phyloP scores from a whole-genome alignment of 208 protist species.

The Naegleria fowleri region DNA sequence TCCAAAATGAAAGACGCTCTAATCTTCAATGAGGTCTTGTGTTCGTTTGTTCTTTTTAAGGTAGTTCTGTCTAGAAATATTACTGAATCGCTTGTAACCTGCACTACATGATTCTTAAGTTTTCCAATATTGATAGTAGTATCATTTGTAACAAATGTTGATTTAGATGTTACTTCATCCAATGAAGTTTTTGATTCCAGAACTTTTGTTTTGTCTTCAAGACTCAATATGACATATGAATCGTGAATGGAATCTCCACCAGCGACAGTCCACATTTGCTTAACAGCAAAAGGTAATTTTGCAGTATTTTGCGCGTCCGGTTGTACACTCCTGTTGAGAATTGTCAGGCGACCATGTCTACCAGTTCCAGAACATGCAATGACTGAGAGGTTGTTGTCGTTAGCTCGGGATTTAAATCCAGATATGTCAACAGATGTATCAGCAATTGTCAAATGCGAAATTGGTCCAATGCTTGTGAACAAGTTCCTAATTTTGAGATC shows the following conservation, averaged over 20 bases:
- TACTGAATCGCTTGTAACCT: background rate
- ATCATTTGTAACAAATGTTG: background rate
- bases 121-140: background rate
- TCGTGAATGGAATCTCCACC: background rate
- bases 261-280: conserved; percentile 1
- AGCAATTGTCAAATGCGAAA: background rate
- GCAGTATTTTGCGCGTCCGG: background rate
- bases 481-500: background rate
- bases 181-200: background rate
- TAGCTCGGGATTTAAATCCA: background rate
- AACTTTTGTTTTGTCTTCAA: background rate
- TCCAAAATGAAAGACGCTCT: background rate
- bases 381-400: background rate
- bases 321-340: background rate
- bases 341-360: background rate
- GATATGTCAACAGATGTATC: background rate
- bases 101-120: background rate
- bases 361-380: background rate
- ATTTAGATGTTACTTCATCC: background rate
- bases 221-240: background rate
- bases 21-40: background rate
- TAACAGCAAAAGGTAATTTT: background rate
- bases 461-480: conserved; percentile 6
- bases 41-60: background rate
- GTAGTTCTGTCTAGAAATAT: background rate